Conservation (phyloP, 805 yeast species). For the Candida parachauliodes region DNA sequence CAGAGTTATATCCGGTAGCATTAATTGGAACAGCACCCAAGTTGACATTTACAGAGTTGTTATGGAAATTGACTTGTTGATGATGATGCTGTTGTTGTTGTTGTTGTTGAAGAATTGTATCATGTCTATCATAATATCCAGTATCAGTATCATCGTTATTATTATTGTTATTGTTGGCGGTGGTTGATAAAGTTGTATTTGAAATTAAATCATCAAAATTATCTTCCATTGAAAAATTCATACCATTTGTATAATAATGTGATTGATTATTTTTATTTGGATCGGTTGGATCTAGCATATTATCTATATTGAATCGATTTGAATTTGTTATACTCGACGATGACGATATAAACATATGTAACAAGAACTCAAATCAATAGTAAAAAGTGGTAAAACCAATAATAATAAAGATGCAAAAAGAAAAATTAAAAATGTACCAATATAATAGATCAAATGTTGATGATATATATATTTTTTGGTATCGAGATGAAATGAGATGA, state of each 20-base stretch:
- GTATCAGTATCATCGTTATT: neutral
- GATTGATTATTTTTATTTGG: neutral
- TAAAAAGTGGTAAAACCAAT: neutral
- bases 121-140: neutral
- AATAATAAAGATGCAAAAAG: neutral
- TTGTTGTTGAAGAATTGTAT: neutral
- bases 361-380: neutral
- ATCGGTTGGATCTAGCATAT: slow-evolving; percentile 8
- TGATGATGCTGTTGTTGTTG: neutral
- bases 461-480: neutral
- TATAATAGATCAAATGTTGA: neutral
- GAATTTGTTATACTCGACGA: slow-evolving; percentile 3
- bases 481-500: too few relatives aligned
- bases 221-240: slow-evolving; percentile 2
- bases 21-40: slow-evolving; percentile 5
- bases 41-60: slow-evolving; percentile 5
- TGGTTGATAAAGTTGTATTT: neutral
- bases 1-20: neutral
- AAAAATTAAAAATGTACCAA: too few relatives aligned
- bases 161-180: neutral
- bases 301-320: slow-evolving; percentile 5
- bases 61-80: slow-evolving; percentile 1
- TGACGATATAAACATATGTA: slow-evolving; percentile 6
- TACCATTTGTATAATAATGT: neutral
- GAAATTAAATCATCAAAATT: slow-evolving; percentile 1